phyloP scores from a whole-genome alignment of 2,329 filamentous ascomycete genomes.

The Diplodia sapinea region DNA sequence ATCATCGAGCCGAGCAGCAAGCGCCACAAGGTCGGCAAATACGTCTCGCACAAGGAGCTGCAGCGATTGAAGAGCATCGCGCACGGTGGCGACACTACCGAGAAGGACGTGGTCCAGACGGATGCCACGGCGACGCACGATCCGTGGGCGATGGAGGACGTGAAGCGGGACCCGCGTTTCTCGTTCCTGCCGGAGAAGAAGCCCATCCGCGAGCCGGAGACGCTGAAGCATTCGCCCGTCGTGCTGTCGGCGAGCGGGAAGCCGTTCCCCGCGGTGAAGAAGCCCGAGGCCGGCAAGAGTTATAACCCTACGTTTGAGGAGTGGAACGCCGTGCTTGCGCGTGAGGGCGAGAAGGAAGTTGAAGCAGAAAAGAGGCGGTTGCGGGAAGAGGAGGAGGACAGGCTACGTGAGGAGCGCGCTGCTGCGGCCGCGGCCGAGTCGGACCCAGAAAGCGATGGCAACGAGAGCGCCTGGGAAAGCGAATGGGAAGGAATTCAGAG shows the following conservation, averaged over 20 bases:
- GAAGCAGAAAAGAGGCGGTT: slow-evolving; percentile 78
- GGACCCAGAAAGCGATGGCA: slow-evolving; percentile 77
- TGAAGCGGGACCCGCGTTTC: slow-evolving; percentile 59
- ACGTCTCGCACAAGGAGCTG: slow-evolving; percentile 81
- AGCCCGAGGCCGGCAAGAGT: slow-evolving; percentile 81
- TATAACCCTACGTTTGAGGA: slow-evolving; percentile 92
- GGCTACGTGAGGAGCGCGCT: slow-evolving; percentile 69
- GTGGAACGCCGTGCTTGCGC: slow-evolving; percentile 76
- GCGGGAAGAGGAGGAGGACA: slow-evolving; percentile 69
- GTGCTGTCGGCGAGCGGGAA: slow-evolving; percentile 85
- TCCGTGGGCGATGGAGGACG: slow-evolving; percentile 70
- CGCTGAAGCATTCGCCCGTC: slow-evolving; percentile 76
- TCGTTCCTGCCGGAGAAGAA: slow-evolving; percentile 71
- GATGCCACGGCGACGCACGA: slow-evolving; percentile 71
- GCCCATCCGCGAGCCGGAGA: slow-evolving; percentile 72
- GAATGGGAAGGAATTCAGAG: slow-evolving; percentile 66
- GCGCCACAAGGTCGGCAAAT: slow-evolving; percentile 70
- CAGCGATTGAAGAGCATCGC: slow-evolving; percentile 78
- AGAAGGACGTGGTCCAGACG: slow-evolving; percentile 57
- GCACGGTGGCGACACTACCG: slow-evolving; percentile 66
- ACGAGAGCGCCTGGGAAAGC: slow-evolving; percentile 94
- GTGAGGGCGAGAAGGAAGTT: slow-evolving; percentile 79
- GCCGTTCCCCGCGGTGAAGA: slow-evolving; percentile 75
- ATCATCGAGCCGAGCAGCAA: slow-evolving; percentile 71
- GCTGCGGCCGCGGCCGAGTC: slow-evolving; percentile 77